These are phyloP conservation scores for Cladosporium sp. DNA, from an alignment of 2,329 filamentous ascomycete species.

Conservation along the genomic window DNA sequence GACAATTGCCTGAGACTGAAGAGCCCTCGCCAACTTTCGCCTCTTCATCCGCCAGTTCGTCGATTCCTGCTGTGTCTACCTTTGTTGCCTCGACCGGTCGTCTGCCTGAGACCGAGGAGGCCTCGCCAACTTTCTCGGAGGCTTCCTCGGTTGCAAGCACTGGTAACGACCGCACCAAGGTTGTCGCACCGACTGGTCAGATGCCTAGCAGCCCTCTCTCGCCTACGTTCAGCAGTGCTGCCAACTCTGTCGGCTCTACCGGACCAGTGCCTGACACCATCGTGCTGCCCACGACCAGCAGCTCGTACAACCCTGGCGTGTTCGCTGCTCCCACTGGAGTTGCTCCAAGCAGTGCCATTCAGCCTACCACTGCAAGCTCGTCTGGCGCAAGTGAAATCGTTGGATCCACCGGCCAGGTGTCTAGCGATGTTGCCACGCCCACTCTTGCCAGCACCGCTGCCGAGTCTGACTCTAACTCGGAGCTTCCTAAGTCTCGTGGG, in stretches of 20 bases:
- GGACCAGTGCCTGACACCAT: neutral
- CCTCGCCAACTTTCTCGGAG: neutral
- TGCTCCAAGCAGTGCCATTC: slow-evolving; percentile 11
- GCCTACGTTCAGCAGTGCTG: neutral
- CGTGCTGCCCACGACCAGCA: slow-evolving; percentile 1
- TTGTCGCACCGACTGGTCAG: neutral
- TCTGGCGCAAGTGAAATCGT: neutral
- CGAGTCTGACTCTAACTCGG: neutral
- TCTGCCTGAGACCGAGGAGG: neutral
- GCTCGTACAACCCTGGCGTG: neutral
- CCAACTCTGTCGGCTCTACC: neutral
- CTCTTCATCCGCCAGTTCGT: neutral
- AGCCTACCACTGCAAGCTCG: neutral
- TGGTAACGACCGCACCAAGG: neutral
- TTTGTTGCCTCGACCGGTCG: slow-evolving; percentile 1
- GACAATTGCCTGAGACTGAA: neutral
- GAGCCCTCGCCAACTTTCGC: slow-evolving; percentile 9
- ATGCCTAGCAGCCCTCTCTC: neutral
- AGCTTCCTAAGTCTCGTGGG: neutral
- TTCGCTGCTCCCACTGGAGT: slow-evolving; percentile 7
- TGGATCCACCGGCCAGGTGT: slow-evolving; percentile 3
- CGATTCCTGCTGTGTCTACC: neutral
- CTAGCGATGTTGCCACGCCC: neutral
- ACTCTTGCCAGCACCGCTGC: neutral
- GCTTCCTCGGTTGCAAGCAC: neutral